Percentiles rank a stretch among this genome's conserved stretches.
These are phyloP conservation scores for Rosa lucieae DNA, from an alignment of 306 rosid genomes.

Conservation along the genomic window DNA sequence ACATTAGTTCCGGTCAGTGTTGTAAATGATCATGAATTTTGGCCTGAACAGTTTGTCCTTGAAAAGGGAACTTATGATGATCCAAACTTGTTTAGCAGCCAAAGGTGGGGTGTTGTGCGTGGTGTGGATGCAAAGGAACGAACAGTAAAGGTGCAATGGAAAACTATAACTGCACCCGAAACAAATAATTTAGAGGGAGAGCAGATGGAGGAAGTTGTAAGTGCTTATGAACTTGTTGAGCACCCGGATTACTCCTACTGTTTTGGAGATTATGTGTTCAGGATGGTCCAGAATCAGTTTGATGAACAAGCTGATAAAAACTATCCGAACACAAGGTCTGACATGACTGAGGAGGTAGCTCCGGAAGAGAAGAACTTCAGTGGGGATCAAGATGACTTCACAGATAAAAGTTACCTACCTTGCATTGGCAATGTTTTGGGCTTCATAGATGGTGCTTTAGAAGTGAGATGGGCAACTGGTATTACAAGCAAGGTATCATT, in stretches of 20 bases:
- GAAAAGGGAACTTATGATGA: constrained; percentile 77
- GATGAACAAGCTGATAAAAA: constrained; percentile 44
- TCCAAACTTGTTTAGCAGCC: constrained; percentile 45
- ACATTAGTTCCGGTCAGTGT: constrained; percentile 62
- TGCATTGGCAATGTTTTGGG: constrained; percentile 69
- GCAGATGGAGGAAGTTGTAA: constrained; percentile 64
- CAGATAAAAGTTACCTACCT: constrained; percentile 50
- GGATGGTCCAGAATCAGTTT: constrained; percentile 56
- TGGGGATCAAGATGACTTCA: constrained; percentile 33
- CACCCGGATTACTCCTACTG: constrained; percentile 80
- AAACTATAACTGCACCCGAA: constrained; percentile 34
- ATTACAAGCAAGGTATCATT: constrained; percentile 62
- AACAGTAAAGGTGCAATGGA: constrained; percentile 81
- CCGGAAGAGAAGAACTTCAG: constrained; percentile 29
- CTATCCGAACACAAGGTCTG: constrained; percentile 29
- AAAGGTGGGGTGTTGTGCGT: constrained; percentile 87
- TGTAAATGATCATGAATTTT: constrained; percentile 77
- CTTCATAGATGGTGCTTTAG: constrained; percentile 67
- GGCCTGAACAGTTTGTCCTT: constrained; percentile 86
- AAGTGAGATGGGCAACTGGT: constrained; percentile 93
- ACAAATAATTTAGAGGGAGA: constrained; percentile 42
- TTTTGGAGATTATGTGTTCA: constrained; percentile 83
- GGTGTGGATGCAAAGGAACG: constrained; percentile 80
- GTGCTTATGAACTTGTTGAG: constrained; percentile 87
- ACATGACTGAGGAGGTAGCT: constrained; percentile 38